Evolutionary conservation across 176 grass and related monocot species (phyloP).

Genomic region (Calamus simplicifolius): DNA sequence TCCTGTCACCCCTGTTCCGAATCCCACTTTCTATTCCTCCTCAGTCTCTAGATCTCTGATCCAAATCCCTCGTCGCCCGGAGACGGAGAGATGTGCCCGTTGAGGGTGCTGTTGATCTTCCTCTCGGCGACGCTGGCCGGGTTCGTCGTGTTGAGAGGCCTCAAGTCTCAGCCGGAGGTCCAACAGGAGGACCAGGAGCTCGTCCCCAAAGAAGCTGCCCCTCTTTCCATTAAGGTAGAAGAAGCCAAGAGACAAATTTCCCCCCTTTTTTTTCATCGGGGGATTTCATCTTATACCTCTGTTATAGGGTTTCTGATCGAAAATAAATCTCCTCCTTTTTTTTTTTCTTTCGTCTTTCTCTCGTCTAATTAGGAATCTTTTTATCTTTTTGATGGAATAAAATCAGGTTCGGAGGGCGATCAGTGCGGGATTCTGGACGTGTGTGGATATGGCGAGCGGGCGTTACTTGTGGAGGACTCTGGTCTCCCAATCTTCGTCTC

Average conservation of each 20-base stretch:
- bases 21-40: no score
- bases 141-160: constrained; percentile 67
- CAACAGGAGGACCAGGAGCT: constrained; percentile 17
- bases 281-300: no score
- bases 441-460: constrained; percentile 94
- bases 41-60: no score
- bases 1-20: no score
- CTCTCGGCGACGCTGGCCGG: constrained; percentile 92
- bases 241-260: no score
- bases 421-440: constrained; percentile 66
- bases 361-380: background rate
- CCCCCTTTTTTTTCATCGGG: no score
- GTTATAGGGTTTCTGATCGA: no score
- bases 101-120: constrained; percentile 86
- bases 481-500: constrained; percentile 26
- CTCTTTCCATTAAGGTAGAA: constrained; percentile 27
- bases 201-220: constrained; percentile 7
- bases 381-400: background rate
- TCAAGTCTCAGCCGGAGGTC: constrained; percentile 50
- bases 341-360: background rate
- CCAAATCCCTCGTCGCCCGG: no score
- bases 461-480: constrained; percentile 83
- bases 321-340: background rate
- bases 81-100: constrained; percentile 51
- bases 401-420: constrained; percentile 17